Evolutionary conservation across 1,284 basidiomycete species (phyloP), one percentile per base, ranked within the genome.

Genomic region (Thecaphora thlaspeos): DNA sequence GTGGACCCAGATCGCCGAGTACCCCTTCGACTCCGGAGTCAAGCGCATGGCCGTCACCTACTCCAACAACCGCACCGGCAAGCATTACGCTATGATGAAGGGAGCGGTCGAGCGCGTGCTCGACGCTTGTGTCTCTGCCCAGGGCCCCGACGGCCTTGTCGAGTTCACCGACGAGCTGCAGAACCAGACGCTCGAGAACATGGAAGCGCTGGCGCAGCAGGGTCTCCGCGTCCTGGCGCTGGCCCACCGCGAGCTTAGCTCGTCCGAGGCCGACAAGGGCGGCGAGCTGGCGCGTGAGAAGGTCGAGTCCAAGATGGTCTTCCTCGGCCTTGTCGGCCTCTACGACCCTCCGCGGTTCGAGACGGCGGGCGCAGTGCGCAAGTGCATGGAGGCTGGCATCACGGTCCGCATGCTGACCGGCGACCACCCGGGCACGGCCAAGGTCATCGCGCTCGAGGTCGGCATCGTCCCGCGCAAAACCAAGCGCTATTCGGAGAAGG

Each of bases 321-420:
- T 89, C 79, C 78, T 85, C 9, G 86, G 84, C 10, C 80, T 88
- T 1, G 84, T 82, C 12, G 87, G 86, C 47, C 84, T 88, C 52
- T 75, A 77, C 65, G 87, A 88, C 70, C 87, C 87, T 15, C 87
- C 87, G n/a, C 82, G 87, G 36, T 84, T 83, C 12, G 86, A 88
- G 69, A 84, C 84, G 3, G 79, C 82, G 2, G 83, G 81, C 12
- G 85, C 87, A 21, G 86, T 88, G 1, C 80, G 81, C 43, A 82
- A 83, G 49, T 87, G 84, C 78, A 82, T 84, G 55, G 79, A 81
- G 42, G 87, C 86, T 26, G 84, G 86, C 17, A 86, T 88, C 67
- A 82, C 83, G 15, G 84, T 86, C 19, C 83, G 84, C 70, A 88
- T 88, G 86, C 79, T 84, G 19, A 85, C 80, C 5, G 80, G 80